phyloP scores from a whole-genome alignment of 768 basidiomycete genomes.

The Suillus bovinus region DNA sequence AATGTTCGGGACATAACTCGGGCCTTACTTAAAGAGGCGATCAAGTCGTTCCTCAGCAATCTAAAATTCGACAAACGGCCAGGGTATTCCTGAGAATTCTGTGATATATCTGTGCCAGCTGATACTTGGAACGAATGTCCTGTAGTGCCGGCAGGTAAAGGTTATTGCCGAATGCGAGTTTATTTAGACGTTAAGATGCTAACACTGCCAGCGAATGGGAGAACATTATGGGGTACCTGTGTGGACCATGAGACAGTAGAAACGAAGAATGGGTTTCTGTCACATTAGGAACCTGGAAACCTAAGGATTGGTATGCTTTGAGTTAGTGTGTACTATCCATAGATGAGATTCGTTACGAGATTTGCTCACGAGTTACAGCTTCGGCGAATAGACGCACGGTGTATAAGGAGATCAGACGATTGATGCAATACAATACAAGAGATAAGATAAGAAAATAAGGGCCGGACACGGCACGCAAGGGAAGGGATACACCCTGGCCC shows the following conservation, averaged over 20 bases:
- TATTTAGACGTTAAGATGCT: neutral
- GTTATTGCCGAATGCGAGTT: neutral
- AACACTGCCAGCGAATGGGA: neutral
- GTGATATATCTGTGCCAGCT: neutral
- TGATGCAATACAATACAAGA: neutral
- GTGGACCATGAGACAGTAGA: too few species aligned
- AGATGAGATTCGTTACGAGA: neutral
- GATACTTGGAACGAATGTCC: neutral
- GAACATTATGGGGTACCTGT: too few species aligned
- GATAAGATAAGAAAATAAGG: slow-evolving; percentile 1
- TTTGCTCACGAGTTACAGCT: neutral
- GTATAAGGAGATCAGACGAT: neutral
- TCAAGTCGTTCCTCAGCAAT: neutral
- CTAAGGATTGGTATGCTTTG: neutral
- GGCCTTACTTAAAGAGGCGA: neutral
- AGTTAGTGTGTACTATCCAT: slow-evolving; percentile 4
- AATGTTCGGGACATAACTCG: neutral
- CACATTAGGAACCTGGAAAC: neutral
- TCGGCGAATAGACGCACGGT: neutral
- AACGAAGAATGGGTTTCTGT: neutral
- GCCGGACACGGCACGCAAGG: neutral
- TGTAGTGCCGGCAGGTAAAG: neutral
- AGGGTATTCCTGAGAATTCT: neutral
- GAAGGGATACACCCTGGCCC: neutral
- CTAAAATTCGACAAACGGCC: neutral